A percentile compares a stretch with the other conserved stretches of the same genome.
Conservation (phyloP, 1,284 basidiomycete genomes). For the Tilletia walkeri region DNA sequence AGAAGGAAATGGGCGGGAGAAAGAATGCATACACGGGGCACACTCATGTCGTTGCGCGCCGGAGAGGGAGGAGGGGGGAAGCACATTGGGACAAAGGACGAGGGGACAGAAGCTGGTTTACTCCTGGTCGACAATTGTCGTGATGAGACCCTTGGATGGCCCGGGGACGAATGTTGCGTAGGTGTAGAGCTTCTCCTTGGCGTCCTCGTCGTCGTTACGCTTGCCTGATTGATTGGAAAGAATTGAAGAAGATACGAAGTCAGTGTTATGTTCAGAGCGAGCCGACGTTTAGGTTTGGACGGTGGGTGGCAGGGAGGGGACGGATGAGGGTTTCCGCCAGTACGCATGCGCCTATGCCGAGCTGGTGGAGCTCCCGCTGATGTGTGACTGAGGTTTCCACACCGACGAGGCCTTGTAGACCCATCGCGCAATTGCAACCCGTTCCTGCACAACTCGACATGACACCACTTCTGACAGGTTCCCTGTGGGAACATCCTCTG, state of each 20-base stretch:
- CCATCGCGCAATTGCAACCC: too few relatives aligned
- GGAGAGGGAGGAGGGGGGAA: neutral
- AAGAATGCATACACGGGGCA: conserved; percentile 3
- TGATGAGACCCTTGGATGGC: conserved; percentile 55
- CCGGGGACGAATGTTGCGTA: conserved; percentile 53
- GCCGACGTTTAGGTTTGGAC: neutral
- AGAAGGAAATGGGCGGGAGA: neutral
- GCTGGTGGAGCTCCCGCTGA: too few relatives aligned
- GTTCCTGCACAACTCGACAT: too few relatives aligned
- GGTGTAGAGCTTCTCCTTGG: conserved; percentile 56
- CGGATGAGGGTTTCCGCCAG: too few relatives aligned
- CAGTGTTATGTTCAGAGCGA: neutral
- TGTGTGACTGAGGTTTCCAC: too few relatives aligned
- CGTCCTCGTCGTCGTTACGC: conserved; percentile 56
- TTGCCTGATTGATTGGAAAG: conserved; percentile 29
- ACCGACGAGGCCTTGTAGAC: too few relatives aligned
- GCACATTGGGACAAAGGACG: neutral
- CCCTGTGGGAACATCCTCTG: too few relatives aligned
- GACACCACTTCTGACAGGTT: too few relatives aligned
- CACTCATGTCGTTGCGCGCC: neutral
- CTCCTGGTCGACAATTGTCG: conserved; percentile 53
- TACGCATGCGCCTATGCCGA: too few relatives aligned
- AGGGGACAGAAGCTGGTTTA: conserved; percentile 20
- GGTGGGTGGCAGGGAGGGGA: too few relatives aligned
- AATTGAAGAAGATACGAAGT: neutral